Conservation (phyloP, 352 stramenopile species). For the Achlya hypogyna region DNA sequence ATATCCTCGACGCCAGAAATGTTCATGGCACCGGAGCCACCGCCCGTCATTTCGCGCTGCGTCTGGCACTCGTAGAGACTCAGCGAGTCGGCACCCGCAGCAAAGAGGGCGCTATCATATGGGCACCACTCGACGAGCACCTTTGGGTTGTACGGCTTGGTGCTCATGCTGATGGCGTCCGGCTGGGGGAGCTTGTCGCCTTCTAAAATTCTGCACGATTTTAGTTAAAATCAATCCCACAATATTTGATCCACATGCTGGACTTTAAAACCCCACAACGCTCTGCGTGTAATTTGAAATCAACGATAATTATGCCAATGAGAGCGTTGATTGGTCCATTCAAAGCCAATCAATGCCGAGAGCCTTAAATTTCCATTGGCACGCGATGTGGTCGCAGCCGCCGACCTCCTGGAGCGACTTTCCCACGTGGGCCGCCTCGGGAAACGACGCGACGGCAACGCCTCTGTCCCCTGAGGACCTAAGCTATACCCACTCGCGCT, state of each 20-base stretch:
- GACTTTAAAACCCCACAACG: too few relatives aligned
- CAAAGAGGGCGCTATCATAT: slow-evolving; percentile 73
- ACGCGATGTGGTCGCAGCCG: slow-evolving; percentile 7
- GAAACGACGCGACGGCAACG: not conserved
- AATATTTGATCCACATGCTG: too few relatives aligned
- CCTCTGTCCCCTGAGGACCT: not conserved
- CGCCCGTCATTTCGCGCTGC: slow-evolving; percentile 1
- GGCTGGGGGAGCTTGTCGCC: too few relatives aligned
- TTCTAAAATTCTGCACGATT: too few relatives aligned
- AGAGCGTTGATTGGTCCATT: not conserved
- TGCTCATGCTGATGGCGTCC: slow-evolving; percentile 12
- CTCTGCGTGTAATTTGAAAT: too few relatives aligned
- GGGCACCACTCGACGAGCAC: slow-evolving; percentile 77
- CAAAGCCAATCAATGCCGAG: not conserved
- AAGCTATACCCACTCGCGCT: slow-evolving; percentile 14
- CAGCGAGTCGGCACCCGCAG: slow-evolving; percentile 70
- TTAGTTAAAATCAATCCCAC: too few relatives aligned
- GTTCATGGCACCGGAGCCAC: slow-evolving; percentile 1
- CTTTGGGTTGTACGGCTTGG: slow-evolving; percentile 17
- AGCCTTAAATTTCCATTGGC: not conserved
- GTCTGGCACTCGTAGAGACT: slow-evolving; percentile 62
- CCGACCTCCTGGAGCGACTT: not conserved
- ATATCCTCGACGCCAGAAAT: not conserved
- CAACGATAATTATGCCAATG: too few relatives aligned
- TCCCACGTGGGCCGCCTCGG: not conserved